phyloP scores from a whole-genome alignment of 441 rosid genomes.

The Macaranga tanarius region DNA sequence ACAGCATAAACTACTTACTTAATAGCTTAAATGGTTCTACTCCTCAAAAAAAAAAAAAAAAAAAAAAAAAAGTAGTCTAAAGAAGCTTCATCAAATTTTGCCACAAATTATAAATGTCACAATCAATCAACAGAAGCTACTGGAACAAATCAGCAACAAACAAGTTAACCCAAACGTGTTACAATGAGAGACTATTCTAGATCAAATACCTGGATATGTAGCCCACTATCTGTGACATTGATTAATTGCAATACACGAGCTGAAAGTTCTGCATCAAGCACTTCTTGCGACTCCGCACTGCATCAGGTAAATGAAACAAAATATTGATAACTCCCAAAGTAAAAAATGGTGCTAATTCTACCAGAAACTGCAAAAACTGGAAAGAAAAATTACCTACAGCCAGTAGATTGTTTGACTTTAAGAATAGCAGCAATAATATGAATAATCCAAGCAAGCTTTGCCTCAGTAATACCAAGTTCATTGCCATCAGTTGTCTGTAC shows the following conservation, averaged over 20 bases:
- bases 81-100: background rate
- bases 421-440: conserved; percentile 95
- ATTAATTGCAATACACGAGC: conserved; percentile 95
- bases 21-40: too few relatives aligned
- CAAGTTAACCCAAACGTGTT: background rate
- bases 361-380: conserved; percentile 21
- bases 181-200: conserved; percentile 6
- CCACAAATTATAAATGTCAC: background rate
- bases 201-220: conserved; percentile 72
- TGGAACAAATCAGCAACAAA: background rate
- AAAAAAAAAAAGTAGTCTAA: too few relatives aligned
- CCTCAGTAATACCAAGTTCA: conserved; percentile 83
- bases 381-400: conserved; percentile 68
- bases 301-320: conserved; percentile 27
- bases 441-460: conserved; percentile 95
- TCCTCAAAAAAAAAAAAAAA: background rate
- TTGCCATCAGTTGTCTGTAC: conserved; percentile 54
- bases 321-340: conserved; percentile 15
- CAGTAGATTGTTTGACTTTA: conserved; percentile 82
- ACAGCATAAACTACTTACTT: too few relatives aligned
- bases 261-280: conserved; percentile 98
- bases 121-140: conserved; percentile 1
- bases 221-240: conserved; percentile 90
- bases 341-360: background rate
- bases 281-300: conserved; percentile 96